Evolutionary conservation across 2,329 filamentous ascomycete genomes (phyloP).

Genomic region (Alternaria atra): DNA sequence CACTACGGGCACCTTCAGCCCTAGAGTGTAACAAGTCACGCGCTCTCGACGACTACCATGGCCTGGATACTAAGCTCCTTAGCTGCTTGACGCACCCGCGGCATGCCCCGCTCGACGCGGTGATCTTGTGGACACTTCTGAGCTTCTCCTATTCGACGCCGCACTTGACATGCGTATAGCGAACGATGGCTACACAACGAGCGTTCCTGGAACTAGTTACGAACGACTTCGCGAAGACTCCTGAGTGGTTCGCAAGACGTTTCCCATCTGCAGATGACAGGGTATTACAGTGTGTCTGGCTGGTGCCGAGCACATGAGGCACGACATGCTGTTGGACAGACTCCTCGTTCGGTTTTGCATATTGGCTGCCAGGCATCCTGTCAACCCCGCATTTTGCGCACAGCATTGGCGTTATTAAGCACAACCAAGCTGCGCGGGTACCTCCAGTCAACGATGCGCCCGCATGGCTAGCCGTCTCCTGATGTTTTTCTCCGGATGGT

Average conservation of each 20-base stretch:
- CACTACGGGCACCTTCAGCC: constrained; percentile 26
- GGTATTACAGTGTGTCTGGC: constrained; percentile 29
- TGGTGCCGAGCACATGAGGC: constrained; percentile 30
- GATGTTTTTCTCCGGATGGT: constrained; percentile 13
- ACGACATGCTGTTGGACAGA: constrained; percentile 31
- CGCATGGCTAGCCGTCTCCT: constrained; percentile 29
- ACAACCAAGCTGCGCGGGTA: constrained; percentile 38
- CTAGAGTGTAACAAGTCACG: constrained; percentile 42
- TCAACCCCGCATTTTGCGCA: constrained; percentile 50
- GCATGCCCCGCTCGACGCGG: constrained; percentile 19
- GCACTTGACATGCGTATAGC: constrained; percentile 16
- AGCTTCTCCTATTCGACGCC: constrained; percentile 30
- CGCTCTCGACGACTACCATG: constrained; percentile 34
- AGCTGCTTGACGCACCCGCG: constrained; percentile 27
- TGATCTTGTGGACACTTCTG: constrained; percentile 31
- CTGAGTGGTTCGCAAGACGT: constrained; percentile 10
- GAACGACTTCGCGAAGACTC: constrained; percentile 26
- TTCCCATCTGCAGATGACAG: constrained; percentile 17
- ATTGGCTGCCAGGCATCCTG: constrained; percentile 31
- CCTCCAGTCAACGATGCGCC: constrained; percentile 35
- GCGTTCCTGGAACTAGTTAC: constrained; percentile 40
- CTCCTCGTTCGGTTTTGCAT: constrained; percentile 26
- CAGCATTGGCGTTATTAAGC: constrained; percentile 38
- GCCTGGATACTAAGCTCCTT: constrained; percentile 33
- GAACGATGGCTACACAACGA: constrained; percentile 21